These are phyloP conservation scores for Lactifluus echinatus DNA, from an alignment of 768 basidiomycete species.

Conservation along the genomic window DNA sequence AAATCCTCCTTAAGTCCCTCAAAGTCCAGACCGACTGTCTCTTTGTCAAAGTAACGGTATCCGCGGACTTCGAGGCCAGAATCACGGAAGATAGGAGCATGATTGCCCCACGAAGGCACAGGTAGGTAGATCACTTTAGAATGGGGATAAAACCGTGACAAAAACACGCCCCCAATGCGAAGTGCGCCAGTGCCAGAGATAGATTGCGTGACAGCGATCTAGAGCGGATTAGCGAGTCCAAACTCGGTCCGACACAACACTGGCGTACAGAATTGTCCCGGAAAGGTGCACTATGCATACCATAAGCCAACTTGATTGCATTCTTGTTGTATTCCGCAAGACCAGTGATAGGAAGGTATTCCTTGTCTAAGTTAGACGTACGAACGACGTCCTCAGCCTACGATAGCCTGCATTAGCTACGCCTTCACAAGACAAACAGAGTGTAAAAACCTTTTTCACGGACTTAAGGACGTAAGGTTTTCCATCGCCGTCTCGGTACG, in stretches of 20 bases:
- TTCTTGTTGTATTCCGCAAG: constrained; percentile 76
- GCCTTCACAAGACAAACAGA: not conserved
- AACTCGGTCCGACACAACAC: not conserved
- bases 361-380: constrained; percentile 71
- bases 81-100: constrained; percentile 87
- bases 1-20: constrained; percentile 84
- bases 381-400: constrained; percentile 73
- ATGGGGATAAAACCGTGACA: constrained; percentile 82
- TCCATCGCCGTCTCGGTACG: constrained; percentile 88
- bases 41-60: constrained; percentile 93
- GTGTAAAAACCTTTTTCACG: constrained; percentile 65
- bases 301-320: constrained; percentile 88
- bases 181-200: constrained; percentile 98
- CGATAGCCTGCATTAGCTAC: constrained; percentile 12
- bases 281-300: constrained; percentile 65
- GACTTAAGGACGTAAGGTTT: constrained; percentile 90
- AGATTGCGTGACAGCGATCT: constrained; percentile 86
- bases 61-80: constrained; percentile 87
- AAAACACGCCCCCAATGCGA: constrained; percentile 88
- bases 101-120: constrained; percentile 94
- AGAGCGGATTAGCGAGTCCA: not conserved
- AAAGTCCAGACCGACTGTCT: constrained; percentile 88
- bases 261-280: constrained; percentile 57
- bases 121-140: constrained; percentile 88
- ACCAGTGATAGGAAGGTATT: constrained; percentile 95